Percentiles rank a stretch among this genome's conserved stretches.
phyloP scores from a whole-genome alignment of 345 rosid species.

The Bruguiera parviflora region DNA sequence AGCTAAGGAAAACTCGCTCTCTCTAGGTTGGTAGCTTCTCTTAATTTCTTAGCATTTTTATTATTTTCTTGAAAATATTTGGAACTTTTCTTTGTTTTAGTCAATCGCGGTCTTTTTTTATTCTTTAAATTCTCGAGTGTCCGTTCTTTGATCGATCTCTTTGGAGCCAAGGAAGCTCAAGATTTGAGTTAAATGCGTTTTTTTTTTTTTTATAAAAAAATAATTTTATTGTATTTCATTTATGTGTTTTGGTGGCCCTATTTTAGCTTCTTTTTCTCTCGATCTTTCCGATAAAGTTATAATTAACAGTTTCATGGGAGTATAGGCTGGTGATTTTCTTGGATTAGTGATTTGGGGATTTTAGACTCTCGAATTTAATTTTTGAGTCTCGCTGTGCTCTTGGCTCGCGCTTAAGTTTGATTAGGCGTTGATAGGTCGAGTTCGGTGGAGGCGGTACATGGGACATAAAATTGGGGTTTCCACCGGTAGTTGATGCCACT shows the following conservation, averaged over 20 bases:
- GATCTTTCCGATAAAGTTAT: conserved; percentile 26
- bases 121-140: background rate
- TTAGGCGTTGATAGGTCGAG: background rate
- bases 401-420: conserved; percentile 11
- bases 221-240: too few relatives aligned
- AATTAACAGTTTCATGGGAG: conserved; percentile 8
- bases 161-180: conserved; percentile 5
- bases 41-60: background rate
- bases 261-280: background rate
- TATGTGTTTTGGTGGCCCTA: background rate
- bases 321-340: conserved; percentile 12
- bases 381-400: background rate
- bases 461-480: background rate
- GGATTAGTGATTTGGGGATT: conserved; percentile 15
- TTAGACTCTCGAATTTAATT: background rate
- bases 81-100: background rate
- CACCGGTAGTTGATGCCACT: background rate
- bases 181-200: conserved; percentile 6
- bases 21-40: conserved; percentile 34
- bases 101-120: background rate
- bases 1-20: conserved; percentile 24
- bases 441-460: background rate
- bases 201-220: too few relatives aligned
- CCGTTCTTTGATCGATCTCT: conserved; percentile 24
- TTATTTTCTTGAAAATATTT: background rate